phyloP scores from a whole-genome alignment of 441 rosid genomes.

The Croton laevigatus region DNA sequence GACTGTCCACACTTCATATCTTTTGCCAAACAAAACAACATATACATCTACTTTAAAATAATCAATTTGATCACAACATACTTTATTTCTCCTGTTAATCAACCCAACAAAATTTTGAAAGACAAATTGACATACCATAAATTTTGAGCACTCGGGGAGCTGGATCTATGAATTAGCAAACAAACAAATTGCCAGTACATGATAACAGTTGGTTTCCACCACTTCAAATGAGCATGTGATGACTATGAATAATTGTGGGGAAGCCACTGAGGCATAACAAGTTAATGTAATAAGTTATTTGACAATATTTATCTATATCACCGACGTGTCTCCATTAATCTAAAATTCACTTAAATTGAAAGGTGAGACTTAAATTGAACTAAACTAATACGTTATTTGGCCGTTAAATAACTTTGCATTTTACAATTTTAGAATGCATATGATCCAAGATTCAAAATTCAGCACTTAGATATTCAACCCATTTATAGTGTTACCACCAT shows the following conservation, averaged over 20 bases:
- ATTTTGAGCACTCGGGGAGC: background rate
- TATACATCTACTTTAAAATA: conserved; percentile 8
- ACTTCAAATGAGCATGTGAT: conserved; percentile 6
- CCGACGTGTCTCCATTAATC: no score
- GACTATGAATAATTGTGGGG: background rate
- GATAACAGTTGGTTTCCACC: conserved; percentile 4
- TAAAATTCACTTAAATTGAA: no score
- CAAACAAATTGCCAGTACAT: conserved; percentile 1
- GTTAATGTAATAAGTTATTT: no score
- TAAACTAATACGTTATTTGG: no score
- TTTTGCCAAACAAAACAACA: conserved; percentile 1
- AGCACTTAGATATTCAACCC: no score
- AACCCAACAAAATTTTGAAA: background rate
- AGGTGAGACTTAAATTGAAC: no score
- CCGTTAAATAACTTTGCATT: no score
- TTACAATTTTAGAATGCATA: no score
- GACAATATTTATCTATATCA: no score
- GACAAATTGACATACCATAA: background rate
- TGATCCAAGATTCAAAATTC: no score
- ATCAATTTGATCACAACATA: background rate
- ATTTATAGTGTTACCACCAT: no score
- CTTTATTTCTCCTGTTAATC: background rate
- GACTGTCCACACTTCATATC: conserved; percentile 4
- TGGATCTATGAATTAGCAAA: conserved; percentile 16
- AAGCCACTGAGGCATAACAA: background rate